Base-by-base conservation (phyloP, 208 protist genomes). In the Sergeia podlipaevii region DNA sequence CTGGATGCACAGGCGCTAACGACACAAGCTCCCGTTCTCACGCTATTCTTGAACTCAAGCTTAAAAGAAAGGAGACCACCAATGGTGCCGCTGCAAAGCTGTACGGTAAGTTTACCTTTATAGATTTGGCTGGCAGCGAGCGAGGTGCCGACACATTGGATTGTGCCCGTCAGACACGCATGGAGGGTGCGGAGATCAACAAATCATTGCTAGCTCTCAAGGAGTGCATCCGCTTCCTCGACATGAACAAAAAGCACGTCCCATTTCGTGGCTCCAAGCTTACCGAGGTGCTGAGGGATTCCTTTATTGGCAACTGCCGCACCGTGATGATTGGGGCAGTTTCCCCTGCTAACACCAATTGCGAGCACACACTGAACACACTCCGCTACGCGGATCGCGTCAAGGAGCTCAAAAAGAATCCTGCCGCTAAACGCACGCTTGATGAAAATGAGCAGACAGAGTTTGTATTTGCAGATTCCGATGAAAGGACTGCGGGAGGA, bases 291-390 rank as follows among this genome's bases (percentile, higher is more conserved):
- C 67, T 98, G 45, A 70, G 73, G 13, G 85, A 94, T 51, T 89
- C 74, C 3, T 79, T 95, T 21, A 74, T 89, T 8, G 93, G 93
- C 7, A 96, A 96, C 77, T 89, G 89, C 56, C 84, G 85, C 21
- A 97, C 96, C 7, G 79, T 98, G 29, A 92, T 98, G 89, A 96
- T 97, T 56, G 93, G 85, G 20, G 83, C 89, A 28, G 80, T 98
- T 13, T 82, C 89, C 3, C 95, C 95, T 1, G 57, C 75, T 0
- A 73, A 77, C 59, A 76, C 64, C 64, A 87, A 82, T 47, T 85
- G 74, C 37, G 80, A 93, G 63, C 77, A 95, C 58, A 87, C 87
- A 11, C 61, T 85, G 26, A 87, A 80, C 53, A 95, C 87, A 5
- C 65, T 95, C 29, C 83, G 75, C 49, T 95, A 89, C 61, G 87